Percentiles rank a stretch among this genome's conserved stretches.
Evolutionary conservation across 2,329 filamentous ascomycete species (phyloP).

Genomic region (Trichoderma sp.): DNA sequence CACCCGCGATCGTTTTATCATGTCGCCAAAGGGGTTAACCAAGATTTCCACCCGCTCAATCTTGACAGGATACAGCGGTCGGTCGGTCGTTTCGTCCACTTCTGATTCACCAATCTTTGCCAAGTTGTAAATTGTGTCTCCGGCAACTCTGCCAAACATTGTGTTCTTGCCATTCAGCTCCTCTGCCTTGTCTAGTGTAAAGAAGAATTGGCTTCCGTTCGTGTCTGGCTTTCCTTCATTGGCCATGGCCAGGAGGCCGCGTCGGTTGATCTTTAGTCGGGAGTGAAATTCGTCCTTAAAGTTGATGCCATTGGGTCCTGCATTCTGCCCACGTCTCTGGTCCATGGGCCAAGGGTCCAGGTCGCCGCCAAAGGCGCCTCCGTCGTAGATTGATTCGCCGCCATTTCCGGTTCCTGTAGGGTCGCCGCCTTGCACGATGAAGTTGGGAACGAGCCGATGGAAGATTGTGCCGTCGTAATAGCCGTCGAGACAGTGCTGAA

Average conservation of each 20-base stretch:
- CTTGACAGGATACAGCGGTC: constrained; percentile 82
- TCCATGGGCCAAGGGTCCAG: constrained; percentile 73
- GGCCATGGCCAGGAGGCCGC: constrained; percentile 93
- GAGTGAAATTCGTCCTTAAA: constrained; percentile 89
- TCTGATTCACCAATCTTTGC: constrained; percentile 92
- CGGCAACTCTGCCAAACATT: constrained; percentile 86
- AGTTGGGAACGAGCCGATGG: constrained; percentile 87
- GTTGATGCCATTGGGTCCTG: constrained; percentile 59
- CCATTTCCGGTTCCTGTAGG: constrained; percentile 90
- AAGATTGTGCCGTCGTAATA: constrained; percentile 96
- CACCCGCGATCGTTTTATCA: constrained; percentile 67
- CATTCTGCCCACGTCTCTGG: constrained; percentile 62
- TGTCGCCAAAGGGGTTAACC: constrained; percentile 80
- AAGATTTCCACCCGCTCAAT: constrained; percentile 74
- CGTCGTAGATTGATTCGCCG: constrained; percentile 89
- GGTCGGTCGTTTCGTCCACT: constrained; percentile 73
- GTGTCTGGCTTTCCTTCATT: constrained; percentile 77
- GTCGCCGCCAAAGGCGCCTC: constrained; percentile 71
- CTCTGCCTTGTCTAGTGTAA: constrained; percentile 81
- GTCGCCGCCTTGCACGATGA: constrained; percentile 93
- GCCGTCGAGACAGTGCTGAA: constrained; percentile 90
- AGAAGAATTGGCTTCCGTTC: constrained; percentile 96
- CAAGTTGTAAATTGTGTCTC: constrained; percentile 94
- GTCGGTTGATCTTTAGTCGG: constrained; percentile 86
- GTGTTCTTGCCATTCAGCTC: constrained; percentile 91